Conservation (phyloP, 129 eudicot species). For the Erigeron canadensis region DNA sequence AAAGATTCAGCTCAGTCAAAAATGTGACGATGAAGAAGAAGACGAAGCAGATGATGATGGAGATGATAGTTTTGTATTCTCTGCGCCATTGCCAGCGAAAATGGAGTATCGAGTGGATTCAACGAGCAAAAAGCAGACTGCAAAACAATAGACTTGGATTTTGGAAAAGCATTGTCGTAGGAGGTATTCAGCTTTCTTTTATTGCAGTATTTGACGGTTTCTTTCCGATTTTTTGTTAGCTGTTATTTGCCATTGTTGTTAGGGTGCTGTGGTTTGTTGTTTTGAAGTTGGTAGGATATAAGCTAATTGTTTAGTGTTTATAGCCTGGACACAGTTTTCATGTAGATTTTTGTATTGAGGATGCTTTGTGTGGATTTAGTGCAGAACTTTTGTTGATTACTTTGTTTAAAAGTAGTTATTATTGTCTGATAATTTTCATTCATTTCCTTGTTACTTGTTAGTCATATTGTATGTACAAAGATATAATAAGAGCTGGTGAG, state of each 20-base stretch:
- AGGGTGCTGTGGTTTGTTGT: neutral
- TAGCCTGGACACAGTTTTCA: constrained; percentile 12
- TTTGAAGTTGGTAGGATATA: constrained; percentile 30
- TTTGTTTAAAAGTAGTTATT: no score
- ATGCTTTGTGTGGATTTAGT: constrained; percentile 10
- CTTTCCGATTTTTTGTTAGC: neutral
- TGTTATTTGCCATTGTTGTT: constrained; percentile 14
- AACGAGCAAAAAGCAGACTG: constrained; percentile 36
- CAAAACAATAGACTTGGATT: constrained; percentile 33
- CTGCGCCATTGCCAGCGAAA: constrained; percentile 68
- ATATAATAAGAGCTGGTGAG: constrained; percentile 1
- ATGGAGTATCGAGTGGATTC: constrained; percentile 66
- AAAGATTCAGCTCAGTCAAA: constrained; percentile 28
- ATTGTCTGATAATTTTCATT: neutral
- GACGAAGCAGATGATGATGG: constrained; percentile 26
- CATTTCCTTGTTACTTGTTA: neutral
- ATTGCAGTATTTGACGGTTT: constrained; percentile 15
- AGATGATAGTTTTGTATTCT: constrained; percentile 46
- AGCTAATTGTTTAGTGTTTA: constrained; percentile 1
- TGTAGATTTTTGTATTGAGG: constrained; percentile 21
- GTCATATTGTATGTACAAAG: constrained; percentile 7
- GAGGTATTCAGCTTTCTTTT: constrained; percentile 22
- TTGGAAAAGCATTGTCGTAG: neutral
- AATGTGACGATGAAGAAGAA: constrained; percentile 29
- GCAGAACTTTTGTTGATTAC: constrained; percentile 6